Percentiles rank a stretch among this genome's conserved stretches.
These are phyloP conservation scores for Rhodotorula toruloides DNA, from an alignment of 768 basidiomycete species.

Conservation along the genomic window DNA sequence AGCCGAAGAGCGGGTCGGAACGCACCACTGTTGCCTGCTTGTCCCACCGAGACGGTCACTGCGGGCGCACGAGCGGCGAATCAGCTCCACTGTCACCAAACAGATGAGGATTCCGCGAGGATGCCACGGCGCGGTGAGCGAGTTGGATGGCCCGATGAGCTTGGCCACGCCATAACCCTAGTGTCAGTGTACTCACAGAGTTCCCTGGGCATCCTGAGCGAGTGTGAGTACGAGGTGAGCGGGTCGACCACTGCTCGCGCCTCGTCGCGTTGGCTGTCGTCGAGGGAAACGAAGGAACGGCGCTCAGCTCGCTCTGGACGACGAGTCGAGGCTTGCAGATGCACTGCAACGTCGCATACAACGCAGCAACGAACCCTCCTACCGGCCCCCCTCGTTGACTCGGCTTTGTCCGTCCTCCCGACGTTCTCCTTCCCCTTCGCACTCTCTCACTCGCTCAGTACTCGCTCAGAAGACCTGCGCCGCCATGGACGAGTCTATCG, in stretches of 20 bases:
- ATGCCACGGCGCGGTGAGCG: background rate
- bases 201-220: conserved; percentile 24
- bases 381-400: too few relatives aligned
- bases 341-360: too few relatives aligned
- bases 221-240: background rate
- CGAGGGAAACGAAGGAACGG: too few relatives aligned
- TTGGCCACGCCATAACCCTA: too few relatives aligned
- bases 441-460: background rate
- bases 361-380: too few relatives aligned
- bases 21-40: conserved; percentile 88
- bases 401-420: too few relatives aligned
- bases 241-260: background rate
- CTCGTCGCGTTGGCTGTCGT: background rate
- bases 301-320: too few relatives aligned
- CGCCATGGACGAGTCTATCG: background rate
- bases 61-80: background rate
- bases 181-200: background rate
- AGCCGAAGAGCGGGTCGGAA: conserved; percentile 8
- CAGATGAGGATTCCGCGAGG: too few relatives aligned
- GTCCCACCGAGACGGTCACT: conserved; percentile 76
- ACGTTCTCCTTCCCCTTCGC: background rate
- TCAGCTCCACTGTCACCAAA: too few relatives aligned
- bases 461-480: background rate
- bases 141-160: background rate
- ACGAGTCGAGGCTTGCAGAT: too few relatives aligned